phyloP scores from a whole-genome alignment of 116 monocot species.

The Papilionanthe hybrid region DNA sequence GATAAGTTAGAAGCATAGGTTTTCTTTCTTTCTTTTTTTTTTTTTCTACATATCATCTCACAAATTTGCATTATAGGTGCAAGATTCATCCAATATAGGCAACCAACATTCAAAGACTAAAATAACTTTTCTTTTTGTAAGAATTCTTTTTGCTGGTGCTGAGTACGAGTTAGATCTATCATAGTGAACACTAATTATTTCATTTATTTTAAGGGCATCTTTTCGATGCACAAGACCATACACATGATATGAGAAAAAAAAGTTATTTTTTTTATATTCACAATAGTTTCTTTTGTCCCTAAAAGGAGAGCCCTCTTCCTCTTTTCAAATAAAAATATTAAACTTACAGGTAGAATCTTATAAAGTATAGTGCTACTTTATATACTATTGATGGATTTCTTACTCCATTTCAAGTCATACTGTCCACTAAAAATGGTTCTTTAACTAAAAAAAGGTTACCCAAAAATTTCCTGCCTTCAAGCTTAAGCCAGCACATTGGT shows the following conservation, averaged over 20 bases:
- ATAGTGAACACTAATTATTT: neutral
- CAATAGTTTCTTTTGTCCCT: neutral
- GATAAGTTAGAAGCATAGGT: conserved; percentile 1
- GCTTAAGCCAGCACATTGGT: neutral
- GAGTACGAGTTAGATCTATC: conserved; percentile 1
- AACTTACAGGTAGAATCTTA: neutral
- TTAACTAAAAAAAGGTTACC: neutral
- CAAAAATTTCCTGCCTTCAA: neutral
- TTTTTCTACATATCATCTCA: neutral
- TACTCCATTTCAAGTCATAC: neutral
- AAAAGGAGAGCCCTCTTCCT: neutral
- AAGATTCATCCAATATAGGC: neutral
- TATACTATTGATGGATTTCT: neutral
- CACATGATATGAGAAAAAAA: neutral
- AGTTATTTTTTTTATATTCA: neutral
- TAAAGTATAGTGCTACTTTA: neutral
- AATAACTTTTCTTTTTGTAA: neutral
- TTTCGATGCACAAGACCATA: neutral
- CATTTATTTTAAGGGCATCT: neutral
- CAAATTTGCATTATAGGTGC: neutral
- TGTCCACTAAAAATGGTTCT: neutral
- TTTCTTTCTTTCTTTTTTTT: neutral
- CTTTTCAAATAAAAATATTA: neutral
- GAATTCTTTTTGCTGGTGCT: neutral
- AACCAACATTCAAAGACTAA: neutral